Conservation (phyloP, 2,329 filamentous ascomycete genomes). For the Cladosporium austrohemisphaericum region DNA sequence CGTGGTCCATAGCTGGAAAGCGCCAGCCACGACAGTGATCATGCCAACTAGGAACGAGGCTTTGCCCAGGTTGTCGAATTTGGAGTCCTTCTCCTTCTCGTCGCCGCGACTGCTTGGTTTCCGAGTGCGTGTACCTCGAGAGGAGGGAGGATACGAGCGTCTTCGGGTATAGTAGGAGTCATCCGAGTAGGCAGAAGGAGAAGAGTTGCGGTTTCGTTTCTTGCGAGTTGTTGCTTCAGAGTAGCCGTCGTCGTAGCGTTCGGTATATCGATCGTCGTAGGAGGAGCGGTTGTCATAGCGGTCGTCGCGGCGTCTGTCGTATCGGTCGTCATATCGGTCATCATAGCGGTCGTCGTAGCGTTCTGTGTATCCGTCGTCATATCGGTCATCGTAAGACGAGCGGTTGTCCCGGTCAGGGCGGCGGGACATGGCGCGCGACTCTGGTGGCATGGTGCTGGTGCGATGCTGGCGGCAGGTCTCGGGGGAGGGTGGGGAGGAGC, state of each 20-base stretch:
- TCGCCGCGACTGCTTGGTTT: neutral
- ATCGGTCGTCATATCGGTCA: neutral
- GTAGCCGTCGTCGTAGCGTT: conserved; percentile 13
- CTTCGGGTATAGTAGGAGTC: conserved; percentile 11
- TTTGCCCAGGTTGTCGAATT: conserved; percentile 16
- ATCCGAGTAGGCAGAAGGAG: conserved; percentile 8
- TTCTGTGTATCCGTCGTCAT: conserved; percentile 13
- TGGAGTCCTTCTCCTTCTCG: conserved; percentile 12
- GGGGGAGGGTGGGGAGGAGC: neutral
- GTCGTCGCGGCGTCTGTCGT: neutral
- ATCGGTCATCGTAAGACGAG: conserved; percentile 9
- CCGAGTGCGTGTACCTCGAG: conserved; percentile 8
- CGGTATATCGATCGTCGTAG: neutral
- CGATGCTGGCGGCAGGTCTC: neutral
- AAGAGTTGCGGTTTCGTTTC: conserved; percentile 3
- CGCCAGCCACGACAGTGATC: conserved; percentile 15
- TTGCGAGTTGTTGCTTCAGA: conserved; percentile 4
- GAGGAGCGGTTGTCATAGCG: neutral
- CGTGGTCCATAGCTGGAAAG: conserved; percentile 17
- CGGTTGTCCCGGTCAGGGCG: conserved; percentile 11
- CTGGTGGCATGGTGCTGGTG: neutral
- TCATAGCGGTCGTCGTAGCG: conserved; percentile 6
- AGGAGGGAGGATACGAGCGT: conserved; percentile 10
- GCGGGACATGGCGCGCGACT: conserved; percentile 11
- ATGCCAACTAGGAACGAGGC: conserved; percentile 16